Percentiles rank a stretch among this genome's conserved stretches.
phyloP scores from a whole-genome alignment of 78 protist genomes.

The Dictyostelium capitatum region DNA sequence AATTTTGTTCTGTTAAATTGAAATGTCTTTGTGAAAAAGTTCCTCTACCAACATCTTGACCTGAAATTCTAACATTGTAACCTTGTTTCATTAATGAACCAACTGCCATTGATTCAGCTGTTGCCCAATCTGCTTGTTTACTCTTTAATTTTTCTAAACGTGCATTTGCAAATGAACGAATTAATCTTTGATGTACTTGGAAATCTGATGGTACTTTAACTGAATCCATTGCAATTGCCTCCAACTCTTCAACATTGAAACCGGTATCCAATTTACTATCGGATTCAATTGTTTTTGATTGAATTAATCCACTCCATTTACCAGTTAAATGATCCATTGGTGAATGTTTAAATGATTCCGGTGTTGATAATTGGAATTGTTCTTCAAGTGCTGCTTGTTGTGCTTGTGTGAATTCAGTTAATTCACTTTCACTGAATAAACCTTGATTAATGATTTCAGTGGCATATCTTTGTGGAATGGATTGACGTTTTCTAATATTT shows the following conservation, averaged over 20 bases:
- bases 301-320: slow-evolving; percentile 45
- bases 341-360: slow-evolving; percentile 29
- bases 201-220: slow-evolving; percentile 75
- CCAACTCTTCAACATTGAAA: slow-evolving; percentile 22
- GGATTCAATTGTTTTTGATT: slow-evolving; percentile 19
- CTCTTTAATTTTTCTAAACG: slow-evolving; percentile 59
- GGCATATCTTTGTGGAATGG: slow-evolving; percentile 66
- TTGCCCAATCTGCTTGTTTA: slow-evolving; percentile 94
- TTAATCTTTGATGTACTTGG: slow-evolving; percentile 73
- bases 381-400: slow-evolving; percentile 47
- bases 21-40: slow-evolving; percentile 96
- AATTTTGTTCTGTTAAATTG: slow-evolving; percentile 83
- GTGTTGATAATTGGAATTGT: slow-evolving; percentile 22
- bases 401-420: slow-evolving; percentile 9
- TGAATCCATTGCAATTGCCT: slow-evolving; percentile 49
- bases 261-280: slow-evolving; percentile 81
- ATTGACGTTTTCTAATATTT: slow-evolving; percentile 77
- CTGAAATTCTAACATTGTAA: slow-evolving; percentile 87
- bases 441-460: slow-evolving; percentile 19
- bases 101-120: slow-evolving; percentile 94
- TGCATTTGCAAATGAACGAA: slow-evolving; percentile 37
- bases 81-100: slow-evolving; percentile 92
- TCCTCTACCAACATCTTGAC: slow-evolving; percentile 97
- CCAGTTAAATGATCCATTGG: slow-evolving; percentile 81
- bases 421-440: slow-evolving; percentile 10